These are phyloP conservation scores for Tuber borchii DNA, from an alignment of 495 filamentous ascomycete genomes.

Conservation along the genomic window DNA sequence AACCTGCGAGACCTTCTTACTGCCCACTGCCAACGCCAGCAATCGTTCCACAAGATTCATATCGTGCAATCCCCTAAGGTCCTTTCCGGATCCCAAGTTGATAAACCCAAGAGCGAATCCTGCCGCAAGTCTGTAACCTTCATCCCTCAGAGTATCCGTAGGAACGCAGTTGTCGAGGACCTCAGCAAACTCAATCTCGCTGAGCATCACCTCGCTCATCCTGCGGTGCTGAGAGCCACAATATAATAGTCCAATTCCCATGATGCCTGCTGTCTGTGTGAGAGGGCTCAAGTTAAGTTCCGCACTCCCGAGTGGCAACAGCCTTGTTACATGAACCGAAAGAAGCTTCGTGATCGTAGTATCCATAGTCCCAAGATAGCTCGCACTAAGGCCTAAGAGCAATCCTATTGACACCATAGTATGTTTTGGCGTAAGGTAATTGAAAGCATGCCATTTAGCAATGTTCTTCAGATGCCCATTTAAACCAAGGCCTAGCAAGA, in stretches of 20 bases:
- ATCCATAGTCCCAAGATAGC: slow-evolving; percentile 94
- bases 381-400: slow-evolving; percentile 82
- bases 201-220: slow-evolving; percentile 98
- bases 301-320: slow-evolving; percentile 83
- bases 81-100: slow-evolving; percentile 82
- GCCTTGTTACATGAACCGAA: slow-evolving; percentile 92
- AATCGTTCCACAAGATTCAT: slow-evolving; percentile 89
- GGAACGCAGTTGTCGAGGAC: slow-evolving; percentile 57
- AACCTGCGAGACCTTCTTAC: slow-evolving; percentile 78
- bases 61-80: slow-evolving; percentile 82
- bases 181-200: slow-evolving; percentile 83
- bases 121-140: slow-evolving; percentile 89
- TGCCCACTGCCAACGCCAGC: slow-evolving; percentile 72
- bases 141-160: slow-evolving; percentile 70
- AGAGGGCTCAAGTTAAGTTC: slow-evolving; percentile 88
- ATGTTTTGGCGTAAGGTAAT: slow-evolving; percentile 95
- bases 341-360: slow-evolving; percentile 85
- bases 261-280: slow-evolving; percentile 93
- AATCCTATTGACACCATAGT: slow-evolving; percentile 98
- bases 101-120: slow-evolving; percentile 92
- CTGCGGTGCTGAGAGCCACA: slow-evolving; percentile 91
- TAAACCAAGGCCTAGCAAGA: slow-evolving; percentile 83
- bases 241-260: slow-evolving; percentile 94
- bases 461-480: slow-evolving; percentile 89
- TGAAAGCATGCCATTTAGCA: slow-evolving; percentile 98